Base-by-base conservation (phyloP, 177 flowering plant genomes). In the Vitis hybrid region DNA sequence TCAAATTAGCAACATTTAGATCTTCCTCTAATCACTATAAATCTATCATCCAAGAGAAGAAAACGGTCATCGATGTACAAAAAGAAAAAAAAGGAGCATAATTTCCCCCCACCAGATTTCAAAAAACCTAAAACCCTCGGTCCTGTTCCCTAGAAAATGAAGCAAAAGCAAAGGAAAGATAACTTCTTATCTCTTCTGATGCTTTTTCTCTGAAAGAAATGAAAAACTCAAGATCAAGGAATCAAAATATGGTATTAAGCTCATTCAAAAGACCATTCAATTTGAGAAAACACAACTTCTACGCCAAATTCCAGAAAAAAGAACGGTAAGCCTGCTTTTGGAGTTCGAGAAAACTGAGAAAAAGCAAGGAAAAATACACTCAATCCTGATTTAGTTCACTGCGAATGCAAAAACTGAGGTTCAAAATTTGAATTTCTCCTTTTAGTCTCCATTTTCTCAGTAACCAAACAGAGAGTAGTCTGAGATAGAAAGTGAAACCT, bases 401-500 rank as follows among this genome's bases (percentile, higher is more conserved):
- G 9, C 47, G 47, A 38, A 38, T 38, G 47, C 7, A 38, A 38
- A 38, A 38, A 38, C 2, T 7, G 2, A 38, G 47, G 47, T 38
- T 38, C 47, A 38, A 5, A 38, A 5, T 8, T 38, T 38, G 47
- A 38, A 38, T 5, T 38, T 38, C 47, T 38, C 47, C 0, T 5
- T 38, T 8, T 1, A 38, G 47, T 38, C n/a, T 14, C 17, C 61
- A 17, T 11, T 22, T 61, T 61, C 44, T 28, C 64, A 3, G 64
- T 1, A 31, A 61, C 44, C 64, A 61, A 22, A 61, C 64, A 20
- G 64, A 61, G 44, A 0, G 3, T 17, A 28, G 1, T 61, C 12
- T 17, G 58, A 38, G 62, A 59, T 50, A 64, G 56, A 59, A 47
- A 64, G 11, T 4, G 3, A 49, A 59, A 87, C 99, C 98, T 95